Evolutionary conservation across 106 monocot genomes (phyloP), one percentile per base, ranked within the genome.

Genomic region (Dendrobium catenatum): DNA sequence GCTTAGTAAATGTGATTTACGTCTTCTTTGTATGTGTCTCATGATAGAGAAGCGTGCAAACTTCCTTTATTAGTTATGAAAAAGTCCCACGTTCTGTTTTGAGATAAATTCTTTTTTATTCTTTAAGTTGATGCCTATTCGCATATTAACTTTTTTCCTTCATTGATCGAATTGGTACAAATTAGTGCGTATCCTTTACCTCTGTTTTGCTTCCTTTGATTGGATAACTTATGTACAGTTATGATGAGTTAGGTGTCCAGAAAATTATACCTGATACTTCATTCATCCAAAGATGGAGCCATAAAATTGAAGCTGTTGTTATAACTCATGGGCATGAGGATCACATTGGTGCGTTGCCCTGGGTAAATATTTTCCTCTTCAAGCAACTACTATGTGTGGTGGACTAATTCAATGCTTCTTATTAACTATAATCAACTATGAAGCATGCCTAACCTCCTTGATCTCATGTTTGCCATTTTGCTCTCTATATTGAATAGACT

Each of bases 341-440:
- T 86, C 99, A 99, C 88, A 99, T 99, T 84, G 99, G 99, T 87
- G 99, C 99, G 75, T 95, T 99, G 91, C 99, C 99, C 78, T 99
- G 99, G 99, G 99, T 99, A 95, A 89, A 84, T 73, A 16, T 82
- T 80, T 89, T 87, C 73, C 78, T 78, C 78, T 85, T 59, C 75
- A 85, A 48, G 64, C 42, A 78, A 51, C 26, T 83, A 11, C 64
- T 85, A 5, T 82, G 6, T 43, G 29, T 77, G 54, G 42, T 27
- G 1, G 73, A 58, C 48, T 19, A 68, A 73, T 6, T 47, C 7
- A 74, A 44, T 74, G 49, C 76, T 76, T 42, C 19, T 6, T 43
- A 74, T 44, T 43, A 44, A 74, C 43, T 74, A 29, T 70, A 70
- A 33, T 70, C 37, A 13, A 37, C 15, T 9, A 20, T 74, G n/a